Conservation (phyloP, 23 red algal genomes). For the Chondrus crispus region DNA sequence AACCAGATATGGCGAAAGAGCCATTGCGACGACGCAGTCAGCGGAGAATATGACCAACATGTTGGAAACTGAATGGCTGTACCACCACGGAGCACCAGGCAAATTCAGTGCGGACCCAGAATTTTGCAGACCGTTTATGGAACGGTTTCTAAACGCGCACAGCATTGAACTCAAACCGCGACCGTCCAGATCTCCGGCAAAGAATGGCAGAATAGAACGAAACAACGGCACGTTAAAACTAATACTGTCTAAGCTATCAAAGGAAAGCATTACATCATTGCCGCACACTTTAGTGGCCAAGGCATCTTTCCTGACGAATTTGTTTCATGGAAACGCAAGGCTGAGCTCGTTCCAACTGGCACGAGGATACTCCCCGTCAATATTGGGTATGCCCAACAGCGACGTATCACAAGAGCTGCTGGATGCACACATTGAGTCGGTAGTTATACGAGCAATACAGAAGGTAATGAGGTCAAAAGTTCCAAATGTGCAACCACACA, state of each 20-base stretch:
- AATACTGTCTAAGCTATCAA: not conserved
- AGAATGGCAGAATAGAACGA: not conserved
- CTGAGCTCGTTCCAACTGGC: not conserved
- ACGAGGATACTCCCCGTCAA: not conserved
- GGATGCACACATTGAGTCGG: not conserved
- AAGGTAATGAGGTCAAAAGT: not conserved
- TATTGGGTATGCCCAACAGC: not conserved
- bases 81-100: not conserved
- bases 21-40: not conserved
- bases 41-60: not conserved
- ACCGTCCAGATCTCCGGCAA: not conserved
- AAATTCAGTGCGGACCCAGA: constrained; percentile 34
- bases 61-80: constrained; percentile 39
- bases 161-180: not conserved
- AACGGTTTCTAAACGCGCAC: not conserved
- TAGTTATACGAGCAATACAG: not conserved
- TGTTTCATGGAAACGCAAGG: constrained; percentile 8
- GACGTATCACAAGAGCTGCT: not conserved
- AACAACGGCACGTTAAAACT: too few species aligned
- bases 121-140: not conserved
- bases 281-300: not conserved
- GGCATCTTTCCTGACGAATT: constrained; percentile 1
- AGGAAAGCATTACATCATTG: not conserved
- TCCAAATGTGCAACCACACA: not conserved
- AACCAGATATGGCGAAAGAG: constrained; percentile 32